phyloP scores from a whole-genome alignment of 1,284 basidiomycete genomes.

The Rhodotorula sp. region DNA sequence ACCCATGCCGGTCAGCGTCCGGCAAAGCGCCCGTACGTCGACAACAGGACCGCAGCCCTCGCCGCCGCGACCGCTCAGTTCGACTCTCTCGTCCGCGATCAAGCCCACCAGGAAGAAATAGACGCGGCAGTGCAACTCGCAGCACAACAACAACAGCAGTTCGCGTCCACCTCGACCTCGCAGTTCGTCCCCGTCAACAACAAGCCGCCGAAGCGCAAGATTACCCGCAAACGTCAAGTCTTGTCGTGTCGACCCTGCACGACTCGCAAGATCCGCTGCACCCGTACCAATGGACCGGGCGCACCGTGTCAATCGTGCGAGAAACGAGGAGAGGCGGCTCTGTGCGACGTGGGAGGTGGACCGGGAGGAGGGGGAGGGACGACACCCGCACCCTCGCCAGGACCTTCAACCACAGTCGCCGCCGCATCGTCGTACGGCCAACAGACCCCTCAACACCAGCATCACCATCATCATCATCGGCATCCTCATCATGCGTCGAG shows the following conservation, averaged over 20 bases:
- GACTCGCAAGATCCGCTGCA: slow-evolving; percentile 24
- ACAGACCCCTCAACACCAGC: not conserved
- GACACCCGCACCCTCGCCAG: not conserved
- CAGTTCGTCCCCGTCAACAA: not conserved
- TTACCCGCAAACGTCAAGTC: slow-evolving; percentile 5
- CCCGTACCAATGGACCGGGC: slow-evolving; percentile 12
- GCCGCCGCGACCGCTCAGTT: not conserved
- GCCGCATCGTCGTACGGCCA: not conserved
- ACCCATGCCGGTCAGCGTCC: not conserved
- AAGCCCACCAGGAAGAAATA: not conserved
- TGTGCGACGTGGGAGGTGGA: slow-evolving; percentile 15
- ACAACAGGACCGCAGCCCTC: not conserved
- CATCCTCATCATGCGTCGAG: not conserved
- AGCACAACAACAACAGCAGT: not conserved
- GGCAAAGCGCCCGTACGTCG: not conserved
- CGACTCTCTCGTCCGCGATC: not conserved
- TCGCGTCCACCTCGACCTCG: not conserved
- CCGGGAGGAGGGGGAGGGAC: not conserved
- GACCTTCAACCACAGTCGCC: not conserved
- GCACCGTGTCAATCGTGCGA: slow-evolving; percentile 22
- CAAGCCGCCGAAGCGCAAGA: not conserved
- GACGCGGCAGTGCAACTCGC: too few relatives aligned
- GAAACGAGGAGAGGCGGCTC: slow-evolving; percentile 20
- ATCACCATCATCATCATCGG: not conserved
- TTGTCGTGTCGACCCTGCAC: slow-evolving; percentile 8